Evolutionary conservation across 2,329 filamentous ascomycete species (phyloP).

Genomic region (Lecanoromycetidae sp.): DNA sequence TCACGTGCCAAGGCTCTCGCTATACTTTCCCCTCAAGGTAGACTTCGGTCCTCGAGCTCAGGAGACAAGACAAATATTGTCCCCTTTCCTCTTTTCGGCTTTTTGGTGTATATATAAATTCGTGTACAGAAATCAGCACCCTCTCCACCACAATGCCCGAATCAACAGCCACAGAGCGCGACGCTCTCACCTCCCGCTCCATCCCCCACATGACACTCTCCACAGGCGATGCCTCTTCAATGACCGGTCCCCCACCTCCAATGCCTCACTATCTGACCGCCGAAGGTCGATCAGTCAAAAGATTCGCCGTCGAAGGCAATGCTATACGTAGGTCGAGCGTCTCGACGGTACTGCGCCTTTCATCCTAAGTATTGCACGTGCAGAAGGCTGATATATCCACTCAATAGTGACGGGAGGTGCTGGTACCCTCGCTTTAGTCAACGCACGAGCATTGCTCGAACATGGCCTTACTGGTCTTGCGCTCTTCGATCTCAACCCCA

Average conservation of each 20-base stretch:
- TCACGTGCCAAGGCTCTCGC: too few relatives aligned
- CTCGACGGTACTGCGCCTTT: conserved; percentile 4
- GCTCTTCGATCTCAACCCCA: conserved; percentile 47
- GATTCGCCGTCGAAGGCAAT: conserved; percentile 43
- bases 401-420: conserved; percentile 50
- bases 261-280: conserved; percentile 30
- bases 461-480: conserved; percentile 50
- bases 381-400: neutral
- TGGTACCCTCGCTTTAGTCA: conserved; percentile 49
- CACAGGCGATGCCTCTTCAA: conserved; percentile 29
- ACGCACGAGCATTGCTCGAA: conserved; percentile 52
- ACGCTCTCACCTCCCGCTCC: conserved; percentile 33
- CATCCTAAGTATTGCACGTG: neutral
- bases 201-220: conserved; percentile 41
- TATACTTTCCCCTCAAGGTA: too few relatives aligned
- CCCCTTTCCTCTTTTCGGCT: neutral
- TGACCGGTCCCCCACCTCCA: conserved; percentile 35
- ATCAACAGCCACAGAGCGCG: conserved; percentile 18
- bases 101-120: too few relatives aligned
- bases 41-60: too few relatives aligned
- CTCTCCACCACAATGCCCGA: neutral
- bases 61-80: too few relatives aligned
- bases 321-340: conserved; percentile 35
- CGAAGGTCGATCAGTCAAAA: conserved; percentile 30
- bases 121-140: neutral